Evolutionary conservation across 495 filamentous ascomycete species (phyloP).

Genomic region (Daldinia decipiens): DNA sequence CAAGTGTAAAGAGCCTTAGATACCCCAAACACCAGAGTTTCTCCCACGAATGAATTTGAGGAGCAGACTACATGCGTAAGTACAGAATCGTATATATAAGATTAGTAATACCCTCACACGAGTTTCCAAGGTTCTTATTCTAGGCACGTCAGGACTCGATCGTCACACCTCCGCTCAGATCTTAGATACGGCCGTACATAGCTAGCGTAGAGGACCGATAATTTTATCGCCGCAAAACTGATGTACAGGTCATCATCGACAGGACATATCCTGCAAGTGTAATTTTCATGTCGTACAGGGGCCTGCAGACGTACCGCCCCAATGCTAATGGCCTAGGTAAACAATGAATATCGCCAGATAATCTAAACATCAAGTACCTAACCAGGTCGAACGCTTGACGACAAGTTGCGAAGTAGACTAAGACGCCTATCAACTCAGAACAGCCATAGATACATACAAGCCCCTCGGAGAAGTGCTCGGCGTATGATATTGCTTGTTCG

Average conservation of each 20-base stretch:
- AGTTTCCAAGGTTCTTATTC: constrained; percentile 32
- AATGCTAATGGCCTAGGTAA: not conserved
- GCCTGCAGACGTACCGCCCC: not conserved
- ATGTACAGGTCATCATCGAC: constrained; percentile 18
- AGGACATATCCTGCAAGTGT: constrained; percentile 12
- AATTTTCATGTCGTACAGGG: constrained; percentile 27
- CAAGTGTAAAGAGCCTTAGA: not conserved
- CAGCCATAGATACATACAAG: not conserved
- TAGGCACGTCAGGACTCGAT: constrained; percentile 36
- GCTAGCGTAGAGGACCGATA: constrained; percentile 15
- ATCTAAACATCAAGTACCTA: not conserved
- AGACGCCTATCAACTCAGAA: not conserved
- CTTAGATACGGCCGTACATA: constrained; percentile 43
- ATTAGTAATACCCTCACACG: constrained; percentile 39
- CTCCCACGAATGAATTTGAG: not conserved
- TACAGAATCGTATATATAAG: constrained; percentile 4
- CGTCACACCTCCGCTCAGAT: constrained; percentile 39
- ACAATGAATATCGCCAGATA: not conserved
- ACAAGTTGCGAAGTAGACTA: not conserved
- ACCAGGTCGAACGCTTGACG: not conserved
- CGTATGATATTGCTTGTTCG: constrained; percentile 11
- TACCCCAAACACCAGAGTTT: not conserved
- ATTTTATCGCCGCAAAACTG: constrained; percentile 15
- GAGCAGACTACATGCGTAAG: not conserved
- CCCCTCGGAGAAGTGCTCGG: not conserved